Evolutionary conservation across 805 yeast genomes (phyloP), one percentile per base, ranked within the genome.

Genomic region (Lipomyces orientalis): DNA sequence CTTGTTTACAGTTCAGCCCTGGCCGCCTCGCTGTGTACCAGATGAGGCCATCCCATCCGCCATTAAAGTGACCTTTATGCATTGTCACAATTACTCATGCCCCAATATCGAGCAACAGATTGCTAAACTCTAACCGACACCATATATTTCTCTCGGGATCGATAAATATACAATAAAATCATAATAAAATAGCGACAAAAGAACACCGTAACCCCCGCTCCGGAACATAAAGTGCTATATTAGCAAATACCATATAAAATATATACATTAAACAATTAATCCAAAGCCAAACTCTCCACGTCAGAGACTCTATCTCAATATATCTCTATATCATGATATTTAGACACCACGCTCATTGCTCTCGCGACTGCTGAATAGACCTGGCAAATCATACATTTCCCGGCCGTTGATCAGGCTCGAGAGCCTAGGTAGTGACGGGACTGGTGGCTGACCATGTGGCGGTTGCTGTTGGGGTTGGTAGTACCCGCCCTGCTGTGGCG

Each of bases 341-440:
- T 62, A 65, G 4, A 68, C 71, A 3, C 71, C 71, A 1, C 71
- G 62, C 33, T 68, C 71, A 34, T 68, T 68, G 54, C 71, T 68
- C 60, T 68, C 71, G 29, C 71, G 68, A 35, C 69, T 68, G 33
- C 63, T 65, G 49, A 68, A 68, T 37, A 69, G 69, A 54, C 61
- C 34, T 25, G 68, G 71, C 35, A 65, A 52, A 7, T 65, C 69
- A 51, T 61, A 68, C 62, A 64, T 37, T 34, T 37, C 46, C n/a
- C 55, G 46, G n/a, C 64, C 39, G 55, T 49, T 67, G 6, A 60
- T 62, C 33, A 64, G 29, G 19, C 64, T 22, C 49, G 68, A 55
- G 10, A 64, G 14, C 14, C 69, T 14, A 25, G 65, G 70, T 31
- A 54, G 54, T 43, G 55, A 62, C 2, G 57, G 59, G 12, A 9